These are phyloP conservation scores for Helianthus annuus DNA, from an alignment of 129 eudicot species.

Conservation along the genomic window HanXRQr2.0-SUNRISE NC_035435.2:161098264-161098763, in stretches of 20 bases:
- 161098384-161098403: neutral
- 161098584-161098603: slow-evolving; percentile 9
- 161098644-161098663: neutral
- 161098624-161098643: neutral
- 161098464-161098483: too few species aligned
- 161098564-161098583: slow-evolving; percentile 4
- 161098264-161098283: too few species aligned
- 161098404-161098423: too few species aligned
- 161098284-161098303: neutral
- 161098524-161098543: slow-evolving; percentile 1
- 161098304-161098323: neutral
- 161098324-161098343: too few species aligned
- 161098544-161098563: slow-evolving; percentile 5
- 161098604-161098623: neutral
- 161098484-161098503: too few species aligned
- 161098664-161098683: slow-evolving; percentile 1
- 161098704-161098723: slow-evolving; percentile 8
- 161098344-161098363: too few species aligned
- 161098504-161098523: neutral
- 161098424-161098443: too few species aligned
- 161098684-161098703: neutral
- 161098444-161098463: too few species aligned
- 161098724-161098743: slow-evolving; percentile 4
- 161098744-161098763: slow-evolving; percentile 16
- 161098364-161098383: neutral